Base-by-base conservation (phyloP, 805 yeast species). In the Yarrowia yakushimensis region DNA sequence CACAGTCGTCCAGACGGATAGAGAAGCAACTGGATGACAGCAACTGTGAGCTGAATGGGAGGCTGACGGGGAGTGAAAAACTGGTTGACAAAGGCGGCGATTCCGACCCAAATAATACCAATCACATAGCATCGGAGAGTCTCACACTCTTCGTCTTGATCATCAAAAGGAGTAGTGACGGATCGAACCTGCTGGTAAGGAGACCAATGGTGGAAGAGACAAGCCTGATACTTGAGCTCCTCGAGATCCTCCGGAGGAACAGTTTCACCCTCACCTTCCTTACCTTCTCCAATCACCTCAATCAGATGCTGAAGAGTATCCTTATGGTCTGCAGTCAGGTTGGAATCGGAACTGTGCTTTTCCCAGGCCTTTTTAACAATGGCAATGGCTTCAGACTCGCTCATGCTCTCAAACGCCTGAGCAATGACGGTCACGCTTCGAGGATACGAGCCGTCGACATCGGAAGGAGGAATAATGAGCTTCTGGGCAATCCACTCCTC, bases 111-210 rank as follows among this genome's bases (percentile, higher is more conserved):
- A 57, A 81, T 68, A 2, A 80, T 66, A 3, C 82, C 82, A 37
- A 84, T 69, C 6, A 78, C 71, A 70, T 82, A 84, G 4, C 80
- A 82, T 43, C 88, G 74, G 63, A 81, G 68, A 4, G 85, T 83
- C 63, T 83, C 85, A 46, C 74, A 75, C 4, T 79, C 78, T 27
- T 76, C 69, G 7, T 66, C 63, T 0, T 80, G 80, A 63, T 83
- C 85, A 67, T 84, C 87, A 50, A 33, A 64, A 2, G 68, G 68
- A 27, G 66, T 67, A n/a, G 81, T 77, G 25, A 83, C 81, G 10
- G 85, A 79, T 54, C 86, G 70, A 20, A 83, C 82, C 67, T 83
- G 86, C 5, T 85, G 85, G 64, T 82, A 82, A 4, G 85, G 85
- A 2, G 59, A 52, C 59, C 59, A 52, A 18, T 36, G 33, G 13